Evolutionary conservation across 371 early-diverging fungal genomes (phyloP), one percentile per base, ranked within the genome.

Genomic region (Mucor saturninus): DNA sequence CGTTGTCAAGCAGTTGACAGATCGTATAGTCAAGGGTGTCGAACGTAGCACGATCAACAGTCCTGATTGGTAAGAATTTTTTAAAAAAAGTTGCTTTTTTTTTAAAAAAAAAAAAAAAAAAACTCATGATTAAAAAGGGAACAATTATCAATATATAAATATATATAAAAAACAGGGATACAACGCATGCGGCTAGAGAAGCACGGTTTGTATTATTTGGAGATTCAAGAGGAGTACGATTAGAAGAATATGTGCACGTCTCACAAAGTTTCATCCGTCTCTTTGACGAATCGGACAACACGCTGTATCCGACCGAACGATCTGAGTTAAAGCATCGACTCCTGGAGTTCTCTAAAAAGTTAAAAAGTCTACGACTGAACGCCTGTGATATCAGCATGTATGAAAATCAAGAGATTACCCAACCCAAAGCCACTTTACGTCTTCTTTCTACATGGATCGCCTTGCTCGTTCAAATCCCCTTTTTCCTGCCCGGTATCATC

Each of bases 1-100:
- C 2, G 56, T 75, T 1, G 86, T 85, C 1, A 86, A 84, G 62
- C 28, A 59, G 54, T 69, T 86, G 59, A 86, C 85, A 31, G 68
- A 58, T 21, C 67, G 69, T 11, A 80, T 86, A 26, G 77, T 75
- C 21, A 56, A 75, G 37, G 81, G 76, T n/a, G 80, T 81, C 6
- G 74, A 78, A 62, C 54, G 65, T 42, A 69, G 83, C 40, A 86
- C 85, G 11, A 76, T 86, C 50, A 86, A 86, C 66, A 81, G 83
- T 26, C 80, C 75, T 13, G 83, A 81, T 63, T 83, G 84, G 85
- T 83, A 74, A 69, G 37, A 14, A 37, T 26, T 21, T 31, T 39
- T 0, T 42, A 15, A 9, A n/a, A 5, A 26, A 55, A 5, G 14
- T 21, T 21, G 21, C 21, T 21, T 21, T 21, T 21, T 21, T 21